phyloP scores from a whole-genome alignment of 1,284 basidiomycete genomes.

The Ustilago curta region DNA sequence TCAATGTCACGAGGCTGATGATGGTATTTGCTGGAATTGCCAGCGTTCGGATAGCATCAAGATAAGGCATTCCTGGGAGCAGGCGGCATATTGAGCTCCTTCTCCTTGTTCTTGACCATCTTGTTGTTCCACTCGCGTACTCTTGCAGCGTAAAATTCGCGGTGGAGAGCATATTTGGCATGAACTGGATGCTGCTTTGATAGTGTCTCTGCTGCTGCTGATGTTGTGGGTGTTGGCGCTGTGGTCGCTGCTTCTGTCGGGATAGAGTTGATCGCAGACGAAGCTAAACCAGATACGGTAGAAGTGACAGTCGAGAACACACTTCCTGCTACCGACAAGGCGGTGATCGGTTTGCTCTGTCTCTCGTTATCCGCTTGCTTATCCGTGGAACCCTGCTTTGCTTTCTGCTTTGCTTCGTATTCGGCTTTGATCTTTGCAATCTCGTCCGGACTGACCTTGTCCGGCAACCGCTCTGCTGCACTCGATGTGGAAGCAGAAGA shows the following conservation, averaged over 20 bases:
- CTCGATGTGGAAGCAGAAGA: slow-evolving; percentile 2
- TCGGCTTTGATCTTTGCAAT: slow-evolving; percentile 57
- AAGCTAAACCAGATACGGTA: slow-evolving; percentile 35
- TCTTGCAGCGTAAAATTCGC: slow-evolving; percentile 58
- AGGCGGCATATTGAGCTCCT: slow-evolving; percentile 53
- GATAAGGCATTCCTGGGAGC: slow-evolving; percentile 38
- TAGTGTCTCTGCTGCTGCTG: slow-evolving; percentile 19
- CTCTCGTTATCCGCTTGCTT: slow-evolving; percentile 25
- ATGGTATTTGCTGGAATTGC: not conserved
- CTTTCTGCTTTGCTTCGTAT: slow-evolving; percentile 44
- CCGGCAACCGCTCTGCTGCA: slow-evolving; percentile 27
- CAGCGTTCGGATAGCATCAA: not conserved
- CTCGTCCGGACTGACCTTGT: slow-evolving; percentile 53
- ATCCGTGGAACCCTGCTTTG: slow-evolving; percentile 33
- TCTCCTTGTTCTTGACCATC: slow-evolving; percentile 45
- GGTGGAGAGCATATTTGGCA: slow-evolving; percentile 54
- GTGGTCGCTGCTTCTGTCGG: slow-evolving; percentile 10
- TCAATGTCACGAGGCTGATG: no score
- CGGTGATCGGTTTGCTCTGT: slow-evolving; percentile 28
- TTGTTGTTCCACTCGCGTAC: slow-evolving; percentile 47
- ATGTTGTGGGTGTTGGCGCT: not conserved
- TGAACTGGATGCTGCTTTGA: slow-evolving; percentile 36
- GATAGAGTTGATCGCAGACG: slow-evolving; percentile 26
- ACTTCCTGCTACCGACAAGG: slow-evolving; percentile 34
- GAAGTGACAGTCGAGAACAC: slow-evolving; percentile 47